Evolutionary conservation across 805 yeast species (phyloP), one percentile per base, ranked within the genome.

Genomic region (Tetrapisispora iriomotensis): DNA sequence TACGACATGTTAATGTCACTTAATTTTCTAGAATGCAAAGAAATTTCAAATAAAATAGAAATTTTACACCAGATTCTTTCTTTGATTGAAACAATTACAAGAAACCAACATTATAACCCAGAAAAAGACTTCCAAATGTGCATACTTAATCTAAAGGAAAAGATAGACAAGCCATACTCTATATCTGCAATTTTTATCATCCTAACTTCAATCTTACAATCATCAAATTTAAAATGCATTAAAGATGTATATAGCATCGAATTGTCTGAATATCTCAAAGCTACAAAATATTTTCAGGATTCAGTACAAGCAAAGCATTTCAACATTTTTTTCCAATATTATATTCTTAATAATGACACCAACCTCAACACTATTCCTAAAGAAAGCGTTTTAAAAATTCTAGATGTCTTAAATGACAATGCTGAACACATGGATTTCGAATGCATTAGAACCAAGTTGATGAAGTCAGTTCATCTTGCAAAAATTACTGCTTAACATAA

Each of bases 41-140:
- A 33, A 17, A 14, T 33, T 7, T 23, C 36, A 15, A 33, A n/a
- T 23, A 33, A 33, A 23, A 33, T 33, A 3, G 17, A 21, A 6
- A 33, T 33, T n/a, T 22, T 33, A 24, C 22, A 28, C 22, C 14
- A 33, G 15, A 8, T 24, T 8, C 17, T 33, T 14, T 15, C 29
- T 4, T 4, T 33, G 19, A 33, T 33, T 17, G 28, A 33, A 15
- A 23, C 20, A 4, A 33, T 33, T 8, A 23, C 36, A 8, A 17
- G 36, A 6, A 14, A 33, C 18, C 22, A 17, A 23, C 15, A 15
- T 23, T 33, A 18, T 33, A 12, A 33, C 17, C 14, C 36, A 12
- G 28, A 33, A 10, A 23, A 33, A 15, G 36, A 33, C n/a, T 17
- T 33, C 12, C 28, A 23, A 23, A 33, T 33, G 36, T 33, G 36